phyloP scores from a whole-genome alignment of 2,329 filamentous ascomycete genomes.

The Aspergillus sp. region DNA sequence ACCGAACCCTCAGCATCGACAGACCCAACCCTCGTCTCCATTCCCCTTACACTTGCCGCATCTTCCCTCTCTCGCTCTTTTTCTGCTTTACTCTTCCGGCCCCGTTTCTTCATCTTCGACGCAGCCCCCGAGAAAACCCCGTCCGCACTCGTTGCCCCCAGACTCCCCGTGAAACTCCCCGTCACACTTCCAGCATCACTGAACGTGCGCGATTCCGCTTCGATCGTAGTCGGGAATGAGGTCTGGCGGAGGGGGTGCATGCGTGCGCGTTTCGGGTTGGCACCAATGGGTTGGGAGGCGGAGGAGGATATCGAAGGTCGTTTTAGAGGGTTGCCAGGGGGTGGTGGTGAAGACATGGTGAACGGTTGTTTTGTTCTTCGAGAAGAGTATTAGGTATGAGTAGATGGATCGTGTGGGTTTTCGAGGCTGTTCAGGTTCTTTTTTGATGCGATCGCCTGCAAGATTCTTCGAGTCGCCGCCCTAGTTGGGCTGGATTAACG shows the following conservation, averaged over 20 bases:
- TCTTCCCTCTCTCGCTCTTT: constrained; percentile 32
- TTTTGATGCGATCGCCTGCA: no score
- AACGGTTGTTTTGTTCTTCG: no score
- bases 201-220: constrained; percentile 20
- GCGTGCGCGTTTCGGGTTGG: constrained; percentile 28
- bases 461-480: no score
- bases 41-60: constrained; percentile 20
- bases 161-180: constrained; percentile 39
- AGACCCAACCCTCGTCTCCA: constrained; percentile 24
- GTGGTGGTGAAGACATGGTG: constrained; percentile 37
- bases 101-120: constrained; percentile 27
- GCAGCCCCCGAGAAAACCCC: constrained; percentile 23
- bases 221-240: constrained; percentile 36
- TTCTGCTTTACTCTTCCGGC: constrained; percentile 34
- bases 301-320: constrained; percentile 37
- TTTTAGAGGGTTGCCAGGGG: constrained; percentile 32
- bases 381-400: no score
- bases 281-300: constrained; percentile 21
- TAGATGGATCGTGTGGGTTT: no score
- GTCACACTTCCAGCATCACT: constrained; percentile 39
- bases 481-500: no score
- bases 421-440: no score
- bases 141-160: constrained; percentile 32
- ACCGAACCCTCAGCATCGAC: constrained; percentile 28
- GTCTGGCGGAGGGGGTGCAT: constrained; percentile 46